These are phyloP conservation scores for Rhododendron williamsianum DNA, from an alignment of 148 eudicot species.

Conservation along the genomic window DNA sequence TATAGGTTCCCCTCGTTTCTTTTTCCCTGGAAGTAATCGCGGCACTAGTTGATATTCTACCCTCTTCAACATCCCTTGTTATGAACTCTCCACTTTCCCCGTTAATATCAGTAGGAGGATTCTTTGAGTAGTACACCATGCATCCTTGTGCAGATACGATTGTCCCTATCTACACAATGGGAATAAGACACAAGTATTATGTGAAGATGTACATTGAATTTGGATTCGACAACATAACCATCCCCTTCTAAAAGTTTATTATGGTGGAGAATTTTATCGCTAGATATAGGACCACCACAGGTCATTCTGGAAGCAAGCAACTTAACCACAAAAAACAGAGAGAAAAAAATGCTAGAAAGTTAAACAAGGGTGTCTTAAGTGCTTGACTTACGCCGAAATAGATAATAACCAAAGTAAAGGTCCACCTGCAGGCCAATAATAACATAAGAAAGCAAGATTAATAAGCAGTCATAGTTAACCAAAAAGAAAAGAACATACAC, in stretches of 20 bases:
- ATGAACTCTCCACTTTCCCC: conserved; percentile 11
- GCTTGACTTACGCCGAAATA: conserved; percentile 61
- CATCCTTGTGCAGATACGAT: conserved; percentile 49
- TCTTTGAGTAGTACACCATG: conserved; percentile 24
- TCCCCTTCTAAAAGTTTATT: not conserved
- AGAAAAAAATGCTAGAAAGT: not conserved
- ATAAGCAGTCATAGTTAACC: no score
- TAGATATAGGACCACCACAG: not conserved
- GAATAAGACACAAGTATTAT: conserved; percentile 7
- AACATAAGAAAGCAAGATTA: not conserved
- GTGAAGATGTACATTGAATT: not conserved
- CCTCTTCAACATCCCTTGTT: conserved; percentile 25
- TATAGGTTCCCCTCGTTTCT: not conserved
- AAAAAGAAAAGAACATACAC: not conserved
- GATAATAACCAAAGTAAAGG: conserved; percentile 51
- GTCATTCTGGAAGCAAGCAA: not conserved
- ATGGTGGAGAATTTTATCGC: not conserved
- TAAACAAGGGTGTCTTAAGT: not conserved
- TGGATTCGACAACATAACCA: not conserved
- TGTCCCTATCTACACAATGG: conserved; percentile 34
- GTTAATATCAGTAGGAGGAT: conserved; percentile 1
- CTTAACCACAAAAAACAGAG: not conserved
- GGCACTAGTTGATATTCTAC: not conserved
- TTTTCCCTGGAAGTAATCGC: not conserved
- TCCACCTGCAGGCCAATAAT: conserved; percentile 50